A percentile compares a stretch with the other conserved stretches of the same genome.
phyloP scores from a whole-genome alignment of 208 protist genomes.

The Acanthamoeba rhysodes region DNA sequence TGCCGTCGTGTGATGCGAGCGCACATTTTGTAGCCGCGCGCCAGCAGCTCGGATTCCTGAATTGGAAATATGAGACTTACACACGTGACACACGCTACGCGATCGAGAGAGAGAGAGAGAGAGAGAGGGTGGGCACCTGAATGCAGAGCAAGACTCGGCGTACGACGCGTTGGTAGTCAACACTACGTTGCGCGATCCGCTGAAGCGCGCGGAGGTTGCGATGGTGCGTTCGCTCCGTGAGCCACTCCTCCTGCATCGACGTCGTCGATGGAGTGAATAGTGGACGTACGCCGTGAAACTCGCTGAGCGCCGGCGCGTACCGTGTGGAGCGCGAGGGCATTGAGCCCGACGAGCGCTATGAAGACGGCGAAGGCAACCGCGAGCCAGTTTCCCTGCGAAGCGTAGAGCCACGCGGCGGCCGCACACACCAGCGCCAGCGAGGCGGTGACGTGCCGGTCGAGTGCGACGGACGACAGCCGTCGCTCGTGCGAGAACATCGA shows the following conservation, averaged over 20 bases:
- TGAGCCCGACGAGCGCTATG: not conserved
- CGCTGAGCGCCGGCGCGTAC: not conserved
- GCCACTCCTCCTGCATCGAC: not conserved
- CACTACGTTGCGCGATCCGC: not conserved
- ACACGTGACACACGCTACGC: not conserved
- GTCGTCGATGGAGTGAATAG: not conserved
- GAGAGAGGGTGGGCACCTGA: not conserved
- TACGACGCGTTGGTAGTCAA: not conserved
- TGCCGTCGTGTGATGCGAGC: not conserved
- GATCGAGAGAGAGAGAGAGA: too few species aligned
- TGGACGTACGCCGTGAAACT: not conserved
- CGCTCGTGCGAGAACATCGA: too few species aligned
- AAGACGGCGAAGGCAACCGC: not conserved
- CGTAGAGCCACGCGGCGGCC: not conserved
- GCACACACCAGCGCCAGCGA: too few species aligned
- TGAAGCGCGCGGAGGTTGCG: not conserved
- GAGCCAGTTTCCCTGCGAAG: not conserved
- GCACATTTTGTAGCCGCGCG: conserved; percentile 39
- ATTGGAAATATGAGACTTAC: not conserved
- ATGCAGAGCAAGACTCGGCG: conserved; percentile 48
- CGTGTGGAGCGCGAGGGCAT: not conserved
- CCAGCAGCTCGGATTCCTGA: conserved; percentile 5
- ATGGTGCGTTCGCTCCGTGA: not conserved
- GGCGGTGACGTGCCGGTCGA: too few species aligned
- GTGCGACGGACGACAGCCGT: too few species aligned